phyloP scores from a whole-genome alignment of 176 grass and related monocot species.

The Musa acuminata region DNA sequence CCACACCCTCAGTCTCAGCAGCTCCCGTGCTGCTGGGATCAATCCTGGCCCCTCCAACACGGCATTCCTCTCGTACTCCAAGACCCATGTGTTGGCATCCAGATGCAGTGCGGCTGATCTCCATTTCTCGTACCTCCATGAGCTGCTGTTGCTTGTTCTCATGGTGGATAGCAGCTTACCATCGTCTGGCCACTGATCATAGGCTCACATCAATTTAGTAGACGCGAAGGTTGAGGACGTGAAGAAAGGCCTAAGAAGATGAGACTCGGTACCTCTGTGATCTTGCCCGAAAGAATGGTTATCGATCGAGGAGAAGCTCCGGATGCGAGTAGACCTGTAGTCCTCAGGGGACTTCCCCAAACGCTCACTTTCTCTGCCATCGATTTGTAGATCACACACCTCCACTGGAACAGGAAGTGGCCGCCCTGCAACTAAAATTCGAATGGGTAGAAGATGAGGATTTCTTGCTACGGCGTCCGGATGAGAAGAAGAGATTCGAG shows the following conservation, averaged over 20 bases:
- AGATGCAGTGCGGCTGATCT: slow-evolving; percentile 38
- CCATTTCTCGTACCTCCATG: slow-evolving; percentile 42
- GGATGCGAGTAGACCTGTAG: slow-evolving; percentile 47
- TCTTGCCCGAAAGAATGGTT: slow-evolving; percentile 60
- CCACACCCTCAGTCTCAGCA: slow-evolving; percentile 31
- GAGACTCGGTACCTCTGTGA: slow-evolving; percentile 56
- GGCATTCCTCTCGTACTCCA: slow-evolving; percentile 61
- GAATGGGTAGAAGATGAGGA: neutral
- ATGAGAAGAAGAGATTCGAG: neutral
- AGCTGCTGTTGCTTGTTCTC: slow-evolving; percentile 54
- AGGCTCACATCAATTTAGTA: neutral
- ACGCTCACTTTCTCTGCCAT: slow-evolving; percentile 60
- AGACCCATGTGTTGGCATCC: slow-evolving; percentile 59
- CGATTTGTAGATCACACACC: slow-evolving; percentile 68
- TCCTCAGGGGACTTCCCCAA: slow-evolving; percentile 75
- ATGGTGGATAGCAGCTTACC: slow-evolving; percentile 31
- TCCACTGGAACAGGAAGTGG: slow-evolving; percentile 69
- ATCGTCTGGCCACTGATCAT: slow-evolving; percentile 65
- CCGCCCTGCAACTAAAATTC: slow-evolving; percentile 28
- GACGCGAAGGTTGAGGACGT: neutral
- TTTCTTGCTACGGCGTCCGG: neutral
- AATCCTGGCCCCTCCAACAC: slow-evolving; percentile 60
- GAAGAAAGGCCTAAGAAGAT: neutral
- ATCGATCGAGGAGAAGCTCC: slow-evolving; percentile 39
- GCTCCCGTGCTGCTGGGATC: slow-evolving; percentile 39